Evolutionary conservation across 345 rosid genomes (phyloP), one percentile per base, ranked within the genome.

Genomic region (Sisymbrium altissimum): DNA sequence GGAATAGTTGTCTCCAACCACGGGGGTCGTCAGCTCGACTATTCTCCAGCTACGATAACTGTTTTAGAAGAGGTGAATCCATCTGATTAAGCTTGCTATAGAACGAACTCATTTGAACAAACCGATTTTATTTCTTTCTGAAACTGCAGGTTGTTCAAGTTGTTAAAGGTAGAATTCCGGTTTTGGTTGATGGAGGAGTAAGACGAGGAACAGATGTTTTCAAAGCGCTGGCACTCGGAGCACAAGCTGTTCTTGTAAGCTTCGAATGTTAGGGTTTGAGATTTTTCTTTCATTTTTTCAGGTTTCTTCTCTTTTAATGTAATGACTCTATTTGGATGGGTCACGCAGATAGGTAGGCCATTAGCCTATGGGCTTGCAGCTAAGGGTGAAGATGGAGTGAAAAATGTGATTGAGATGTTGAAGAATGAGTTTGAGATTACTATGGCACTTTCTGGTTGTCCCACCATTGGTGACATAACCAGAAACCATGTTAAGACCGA

Each of bases 161-260:
- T 15, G 90, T 91, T 25, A 68, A 78, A 79, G 91, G 98, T 53
- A 88, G 78, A 69, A 65, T 91, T 74, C 97, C 95, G 0, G 93
- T 94, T 43, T 82, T 91, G 18, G 33, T 91, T 33, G 96, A 94
- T 78, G 98, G 97, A 70, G 98, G 97, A 73, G 80, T 91, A 33
- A 73, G 93, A 76, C 80, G 91, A 50, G 98, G 96, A 64, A 91
- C 96, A 0, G 93, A 94, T 68, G 80, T 94, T 76, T 89, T 94
- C 86, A 91, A 91, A 81, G 95, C 98, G 0, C 75, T 94, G 66
- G 91, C 96, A 12, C 93, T 91, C 1, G 96, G 97, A n/a, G 98
- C 96, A 17, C 81, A 86, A 83, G 93, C 95, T 74, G 89, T 94
- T 57, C 93, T 94, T 57, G 98, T 89, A 82, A 81, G 86, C 66